These are phyloP conservation scores for Aspergillus pseudonomiae DNA, from an alignment of 2,329 filamentous ascomycete genomes.

Conservation along the genomic window DNA sequence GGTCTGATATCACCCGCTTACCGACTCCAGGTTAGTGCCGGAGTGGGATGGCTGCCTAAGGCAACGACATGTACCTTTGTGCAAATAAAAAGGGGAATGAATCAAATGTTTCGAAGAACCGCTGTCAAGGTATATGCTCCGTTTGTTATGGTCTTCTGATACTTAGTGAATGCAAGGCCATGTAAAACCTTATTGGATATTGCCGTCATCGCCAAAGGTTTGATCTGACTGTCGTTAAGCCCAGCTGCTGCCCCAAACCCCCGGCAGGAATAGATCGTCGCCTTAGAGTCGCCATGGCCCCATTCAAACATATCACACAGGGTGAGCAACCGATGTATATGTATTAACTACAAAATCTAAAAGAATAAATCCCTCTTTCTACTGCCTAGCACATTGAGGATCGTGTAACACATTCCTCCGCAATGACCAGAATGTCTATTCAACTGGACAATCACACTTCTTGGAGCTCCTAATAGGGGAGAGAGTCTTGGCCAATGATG, in stretches of 20 bases:
- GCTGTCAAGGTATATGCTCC: neutral
- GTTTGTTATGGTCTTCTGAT: neutral
- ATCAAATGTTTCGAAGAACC: neutral
- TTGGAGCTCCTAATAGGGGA: neutral
- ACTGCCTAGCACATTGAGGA: neutral
- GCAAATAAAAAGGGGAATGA: neutral
- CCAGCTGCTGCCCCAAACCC: slow-evolving; percentile 4
- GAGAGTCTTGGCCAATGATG: slow-evolving; percentile 5
- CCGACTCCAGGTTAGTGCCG: slow-evolving; percentile 11
- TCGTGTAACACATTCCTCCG: neutral
- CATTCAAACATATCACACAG: neutral
- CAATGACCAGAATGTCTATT: neutral
- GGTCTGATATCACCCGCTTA: slow-evolving; percentile 28
- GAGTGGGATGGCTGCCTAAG: slow-evolving; percentile 16
- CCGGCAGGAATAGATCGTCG: slow-evolving; percentile 12
- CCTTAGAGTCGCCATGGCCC: neutral
- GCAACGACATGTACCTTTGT: neutral
- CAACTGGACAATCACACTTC: neutral
- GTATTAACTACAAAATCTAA: neutral
- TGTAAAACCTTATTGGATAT: neutral
- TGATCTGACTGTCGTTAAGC: neutral
- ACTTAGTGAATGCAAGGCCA: neutral
- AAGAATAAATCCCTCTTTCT: neutral
- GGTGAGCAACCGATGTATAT: neutral
- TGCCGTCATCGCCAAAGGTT: neutral